Conservation (phyloP, 2,329 filamentous ascomycete species). For the Aspergillus sp. region DNA sequence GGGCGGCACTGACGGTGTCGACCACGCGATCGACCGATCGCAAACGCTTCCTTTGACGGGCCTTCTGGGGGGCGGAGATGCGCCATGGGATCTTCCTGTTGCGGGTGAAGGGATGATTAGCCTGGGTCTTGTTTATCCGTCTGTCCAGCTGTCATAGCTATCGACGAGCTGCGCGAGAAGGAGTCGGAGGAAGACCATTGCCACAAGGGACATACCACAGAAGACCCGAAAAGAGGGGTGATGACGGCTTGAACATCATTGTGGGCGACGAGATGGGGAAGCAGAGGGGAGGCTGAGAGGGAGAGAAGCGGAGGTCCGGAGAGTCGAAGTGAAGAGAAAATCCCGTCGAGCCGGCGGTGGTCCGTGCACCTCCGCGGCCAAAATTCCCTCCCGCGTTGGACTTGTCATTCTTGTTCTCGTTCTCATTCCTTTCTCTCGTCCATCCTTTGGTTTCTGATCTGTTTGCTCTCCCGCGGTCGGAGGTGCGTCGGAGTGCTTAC, state of each 20-base stretch:
- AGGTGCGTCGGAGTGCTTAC: neutral
- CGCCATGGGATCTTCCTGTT: constrained; percentile 94
- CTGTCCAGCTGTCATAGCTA: neutral
- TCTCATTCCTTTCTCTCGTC: neutral
- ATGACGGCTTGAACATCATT: constrained; percentile 81
- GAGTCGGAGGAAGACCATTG: constrained; percentile 2
- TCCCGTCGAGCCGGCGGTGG: constrained; percentile 17
- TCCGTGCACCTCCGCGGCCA: constrained; percentile 27
- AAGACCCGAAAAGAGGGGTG: constrained; percentile 73
- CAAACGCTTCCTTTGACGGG: constrained; percentile 78
- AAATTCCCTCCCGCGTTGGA: constrained; percentile 16
- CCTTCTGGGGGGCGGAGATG: constrained; percentile 87
- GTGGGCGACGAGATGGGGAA: constrained; percentile 11
- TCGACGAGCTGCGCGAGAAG: constrained; percentile 3
- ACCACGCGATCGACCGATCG: constrained; percentile 86
- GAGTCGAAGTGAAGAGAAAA: constrained; percentile 15
- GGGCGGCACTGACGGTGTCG: constrained; percentile 73
- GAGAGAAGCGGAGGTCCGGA: constrained; percentile 11
- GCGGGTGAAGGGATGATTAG: constrained; percentile 19
- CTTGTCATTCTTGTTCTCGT: constrained; percentile 3
- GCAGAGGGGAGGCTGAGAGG: constrained; percentile 13
- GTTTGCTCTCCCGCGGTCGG: neutral
- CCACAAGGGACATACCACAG: constrained; percentile 62
- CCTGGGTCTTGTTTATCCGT: neutral
- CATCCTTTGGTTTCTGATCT: neutral